phyloP scores from a whole-genome alignment of 805 yeast genomes.

The Torulaspora maleeae region DNA sequence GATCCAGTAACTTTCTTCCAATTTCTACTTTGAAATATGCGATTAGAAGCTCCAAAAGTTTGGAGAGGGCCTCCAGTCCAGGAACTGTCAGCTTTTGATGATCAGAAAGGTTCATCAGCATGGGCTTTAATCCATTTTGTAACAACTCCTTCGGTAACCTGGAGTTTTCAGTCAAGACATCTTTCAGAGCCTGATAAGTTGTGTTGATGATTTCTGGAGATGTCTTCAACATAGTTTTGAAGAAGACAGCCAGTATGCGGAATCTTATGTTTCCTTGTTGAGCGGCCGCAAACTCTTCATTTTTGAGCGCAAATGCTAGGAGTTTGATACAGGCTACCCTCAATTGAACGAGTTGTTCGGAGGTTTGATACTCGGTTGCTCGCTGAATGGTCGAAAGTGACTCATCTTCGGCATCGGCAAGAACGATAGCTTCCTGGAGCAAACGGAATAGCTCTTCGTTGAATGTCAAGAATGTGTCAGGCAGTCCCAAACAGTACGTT shows the following conservation, averaged over 20 bases:
- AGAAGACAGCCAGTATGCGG: slow-evolving; percentile 85
- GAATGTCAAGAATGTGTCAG: slow-evolving; percentile 74
- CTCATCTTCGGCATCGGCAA: slow-evolving; percentile 97
- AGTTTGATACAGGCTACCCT: slow-evolving; percentile 86
- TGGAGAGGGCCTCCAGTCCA: slow-evolving; percentile 86
- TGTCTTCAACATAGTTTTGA: slow-evolving; percentile 83
- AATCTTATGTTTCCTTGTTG: slow-evolving; percentile 76
- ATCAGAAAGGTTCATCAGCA: slow-evolving; percentile 91
- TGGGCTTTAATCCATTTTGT: slow-evolving; percentile 94
- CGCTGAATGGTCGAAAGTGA: slow-evolving; percentile 84
- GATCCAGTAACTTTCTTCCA: slow-evolving; percentile 88
- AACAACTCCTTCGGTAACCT: slow-evolving; percentile 88
- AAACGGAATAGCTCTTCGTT: slow-evolving; percentile 85
- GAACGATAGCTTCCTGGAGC: slow-evolving; percentile 82
- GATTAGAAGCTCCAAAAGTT: slow-evolving; percentile 77
- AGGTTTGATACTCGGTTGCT: slow-evolving; percentile 77
- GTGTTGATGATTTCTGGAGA: slow-evolving; percentile 88
- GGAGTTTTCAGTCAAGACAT: slow-evolving; percentile 77
- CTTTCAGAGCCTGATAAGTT: slow-evolving; percentile 81
- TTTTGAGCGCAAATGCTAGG: slow-evolving; percentile 75
- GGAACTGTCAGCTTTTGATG: slow-evolving; percentile 84
- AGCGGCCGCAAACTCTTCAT: slow-evolving; percentile 74
- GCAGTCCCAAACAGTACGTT: slow-evolving; percentile 80
- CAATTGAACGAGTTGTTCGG: slow-evolving; percentile 80
- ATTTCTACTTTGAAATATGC: slow-evolving; percentile 95